A percentile compares a stretch with the other conserved stretches of the same genome.
Conservation (phyloP, 768 basidiomycete genomes). For the Pulveroboletus sp. region DNA sequence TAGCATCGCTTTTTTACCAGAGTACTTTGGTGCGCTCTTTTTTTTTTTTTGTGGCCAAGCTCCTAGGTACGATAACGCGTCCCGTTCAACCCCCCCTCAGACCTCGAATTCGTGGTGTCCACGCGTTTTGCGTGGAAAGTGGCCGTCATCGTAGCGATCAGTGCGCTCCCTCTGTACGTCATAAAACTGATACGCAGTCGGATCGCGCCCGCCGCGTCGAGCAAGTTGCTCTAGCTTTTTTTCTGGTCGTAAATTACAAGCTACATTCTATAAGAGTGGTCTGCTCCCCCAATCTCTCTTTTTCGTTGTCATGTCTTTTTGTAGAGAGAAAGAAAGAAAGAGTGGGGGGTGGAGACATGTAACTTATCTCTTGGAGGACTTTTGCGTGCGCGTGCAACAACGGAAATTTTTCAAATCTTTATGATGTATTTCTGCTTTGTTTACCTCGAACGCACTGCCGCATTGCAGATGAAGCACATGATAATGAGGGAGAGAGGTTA, state of each 20-base stretch:
- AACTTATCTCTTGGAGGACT: background rate
- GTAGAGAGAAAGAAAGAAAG: background rate
- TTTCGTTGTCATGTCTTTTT: background rate
- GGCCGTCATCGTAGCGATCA: conserved; percentile 90
- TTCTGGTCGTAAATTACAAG: no score
- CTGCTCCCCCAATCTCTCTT: background rate
- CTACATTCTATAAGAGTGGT: no score
- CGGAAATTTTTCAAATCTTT: conserved; percentile 32
- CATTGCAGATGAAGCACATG: conserved; percentile 28
- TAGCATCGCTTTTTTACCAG: conserved; percentile 90
- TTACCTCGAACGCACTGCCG: conserved; percentile 19
- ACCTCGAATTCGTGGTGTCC: conserved; percentile 89
- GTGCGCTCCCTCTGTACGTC: conserved; percentile 85
- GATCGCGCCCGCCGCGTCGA: conserved; percentile 88
- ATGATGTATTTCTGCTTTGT: conserved; percentile 34
- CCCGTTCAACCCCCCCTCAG: conserved; percentile 36
- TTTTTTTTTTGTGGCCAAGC: background rate
- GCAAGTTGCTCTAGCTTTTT: conserved; percentile 66
- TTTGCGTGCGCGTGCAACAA: background rate
- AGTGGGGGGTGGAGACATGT: background rate
- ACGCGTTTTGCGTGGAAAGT: conserved; percentile 91
- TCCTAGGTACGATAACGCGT: background rate
- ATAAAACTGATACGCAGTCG: conserved; percentile 83
- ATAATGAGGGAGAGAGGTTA: background rate
- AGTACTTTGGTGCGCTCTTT: conserved; percentile 83